Evolutionary conservation across 2,329 filamentous ascomycete species (phyloP).

Genomic region (Fusarium avenaceum): DNA sequence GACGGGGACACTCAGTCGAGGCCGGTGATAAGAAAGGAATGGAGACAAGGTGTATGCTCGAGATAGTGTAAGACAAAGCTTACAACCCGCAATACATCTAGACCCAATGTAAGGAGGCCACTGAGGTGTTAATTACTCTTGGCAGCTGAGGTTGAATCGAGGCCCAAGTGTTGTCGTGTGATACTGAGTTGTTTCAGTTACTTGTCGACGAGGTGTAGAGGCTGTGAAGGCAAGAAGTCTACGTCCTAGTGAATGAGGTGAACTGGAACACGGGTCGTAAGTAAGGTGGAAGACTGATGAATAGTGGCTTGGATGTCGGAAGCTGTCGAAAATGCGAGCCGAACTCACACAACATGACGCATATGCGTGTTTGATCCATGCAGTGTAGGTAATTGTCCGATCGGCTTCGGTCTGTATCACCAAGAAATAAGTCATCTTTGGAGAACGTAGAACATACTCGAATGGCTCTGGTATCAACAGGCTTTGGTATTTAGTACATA

Average conservation of each 20-base stretch:
- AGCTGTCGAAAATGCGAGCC: not conserved
- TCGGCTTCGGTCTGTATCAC: not conserved
- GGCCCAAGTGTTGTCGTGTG: not conserved
- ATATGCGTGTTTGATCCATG: not conserved
- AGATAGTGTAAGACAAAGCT: not conserved
- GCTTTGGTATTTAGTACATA: not conserved
- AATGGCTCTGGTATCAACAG: not conserved
- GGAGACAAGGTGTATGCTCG: not conserved
- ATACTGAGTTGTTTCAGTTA: not conserved
- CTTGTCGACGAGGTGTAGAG: not conserved
- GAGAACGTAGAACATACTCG: not conserved
- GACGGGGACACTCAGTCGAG: not conserved
- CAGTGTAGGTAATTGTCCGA: not conserved
- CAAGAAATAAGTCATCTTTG: not conserved
- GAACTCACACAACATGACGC: not conserved
- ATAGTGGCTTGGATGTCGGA: not conserved
- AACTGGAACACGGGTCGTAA: not conserved
- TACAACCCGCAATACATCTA: not conserved
- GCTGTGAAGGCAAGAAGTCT: not conserved
- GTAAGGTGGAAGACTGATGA: not conserved
- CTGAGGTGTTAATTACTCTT: not conserved
- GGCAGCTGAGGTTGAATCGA: not conserved
- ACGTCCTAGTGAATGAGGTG: accelerated
- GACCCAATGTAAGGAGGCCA: not conserved
- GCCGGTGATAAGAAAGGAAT: not conserved